Conservation (phyloP, 2,329 filamentous ascomycete genomes). For the Talaromyces funiculosus region DNA sequence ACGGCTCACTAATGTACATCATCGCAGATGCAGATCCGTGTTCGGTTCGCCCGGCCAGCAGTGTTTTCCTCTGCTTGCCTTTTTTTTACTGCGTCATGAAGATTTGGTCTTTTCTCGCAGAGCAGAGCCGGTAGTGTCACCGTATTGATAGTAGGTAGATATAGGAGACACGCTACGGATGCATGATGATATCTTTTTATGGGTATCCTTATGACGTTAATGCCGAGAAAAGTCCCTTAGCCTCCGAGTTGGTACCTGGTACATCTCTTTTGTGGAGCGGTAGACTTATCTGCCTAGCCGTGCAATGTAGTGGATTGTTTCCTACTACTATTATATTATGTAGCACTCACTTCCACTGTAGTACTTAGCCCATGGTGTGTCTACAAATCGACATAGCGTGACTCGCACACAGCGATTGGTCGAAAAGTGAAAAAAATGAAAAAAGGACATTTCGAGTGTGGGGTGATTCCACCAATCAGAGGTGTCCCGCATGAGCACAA, state of each 20-base stretch:
- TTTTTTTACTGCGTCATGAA: neutral
- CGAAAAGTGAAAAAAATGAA: neutral
- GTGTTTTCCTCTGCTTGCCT: neutral
- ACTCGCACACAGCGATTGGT: neutral
- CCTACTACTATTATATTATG: no score
- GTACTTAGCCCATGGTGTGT: no score
- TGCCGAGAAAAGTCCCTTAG: neutral
- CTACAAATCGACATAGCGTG: no score
- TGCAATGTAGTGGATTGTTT: no score
- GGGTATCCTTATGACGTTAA: neutral
- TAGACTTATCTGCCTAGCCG: no score
- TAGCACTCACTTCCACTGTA: no score
- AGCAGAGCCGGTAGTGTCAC: neutral
- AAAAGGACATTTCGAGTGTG: neutral
- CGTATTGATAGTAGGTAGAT: neutral
- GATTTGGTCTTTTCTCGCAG: neutral
- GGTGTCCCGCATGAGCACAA: no score
- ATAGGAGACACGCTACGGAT: neutral
- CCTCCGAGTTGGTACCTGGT: neutral
- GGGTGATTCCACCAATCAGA: neutral
- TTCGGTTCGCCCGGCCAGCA: neutral
- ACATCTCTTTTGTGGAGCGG: no score
- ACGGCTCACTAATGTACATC: neutral
- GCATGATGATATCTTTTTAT: slow-evolving; percentile 6
- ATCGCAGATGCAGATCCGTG: neutral